phyloP scores from a whole-genome alignment of 2,329 filamentous ascomycete species.

The Coniella vitis region DNA sequence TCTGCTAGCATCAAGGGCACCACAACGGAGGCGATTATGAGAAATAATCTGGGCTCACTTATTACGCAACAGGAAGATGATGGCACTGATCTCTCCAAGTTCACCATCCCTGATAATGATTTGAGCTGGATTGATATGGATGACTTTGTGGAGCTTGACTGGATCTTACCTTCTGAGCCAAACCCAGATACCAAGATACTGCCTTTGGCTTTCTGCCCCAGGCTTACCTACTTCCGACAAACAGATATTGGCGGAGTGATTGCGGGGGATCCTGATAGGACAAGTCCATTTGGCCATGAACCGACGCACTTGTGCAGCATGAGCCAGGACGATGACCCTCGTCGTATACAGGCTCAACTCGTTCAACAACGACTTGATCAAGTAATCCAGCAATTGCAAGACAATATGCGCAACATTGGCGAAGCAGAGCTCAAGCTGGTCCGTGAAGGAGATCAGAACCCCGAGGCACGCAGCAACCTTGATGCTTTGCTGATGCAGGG shows the following conservation, averaged over 20 bases:
- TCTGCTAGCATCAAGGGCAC: constrained; percentile 84
- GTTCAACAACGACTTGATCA: constrained; percentile 75
- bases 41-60: constrained; percentile 44
- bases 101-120: constrained; percentile 93
- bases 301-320: constrained; percentile 94
- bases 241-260: constrained; percentile 83
- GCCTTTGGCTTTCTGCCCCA: constrained; percentile 84
- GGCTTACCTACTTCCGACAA: constrained; percentile 94
- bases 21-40: constrained; percentile 67
- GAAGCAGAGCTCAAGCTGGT: constrained; percentile 66
- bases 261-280: constrained; percentile 71
- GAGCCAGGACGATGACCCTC: constrained; percentile 82
- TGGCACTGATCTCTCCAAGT: constrained; percentile 71
- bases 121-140: constrained; percentile 99
- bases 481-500: constrained; percentile 53
- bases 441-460: constrained; percentile 42
- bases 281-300: constrained; percentile 87
- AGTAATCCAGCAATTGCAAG: constrained; percentile 68
- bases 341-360: constrained; percentile 78
- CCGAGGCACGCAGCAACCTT: constrained; percentile 48
- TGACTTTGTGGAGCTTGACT: constrained; percentile 96
- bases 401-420: constrained; percentile 65
- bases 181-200: constrained; percentile 93
- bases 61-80: constrained; percentile 48
- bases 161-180: constrained; percentile 83